Percentiles rank a stretch among this genome's conserved stretches.
phyloP scores from a whole-genome alignment of 495 filamentous ascomycete species.

The Penicillium desertorum region DNA sequence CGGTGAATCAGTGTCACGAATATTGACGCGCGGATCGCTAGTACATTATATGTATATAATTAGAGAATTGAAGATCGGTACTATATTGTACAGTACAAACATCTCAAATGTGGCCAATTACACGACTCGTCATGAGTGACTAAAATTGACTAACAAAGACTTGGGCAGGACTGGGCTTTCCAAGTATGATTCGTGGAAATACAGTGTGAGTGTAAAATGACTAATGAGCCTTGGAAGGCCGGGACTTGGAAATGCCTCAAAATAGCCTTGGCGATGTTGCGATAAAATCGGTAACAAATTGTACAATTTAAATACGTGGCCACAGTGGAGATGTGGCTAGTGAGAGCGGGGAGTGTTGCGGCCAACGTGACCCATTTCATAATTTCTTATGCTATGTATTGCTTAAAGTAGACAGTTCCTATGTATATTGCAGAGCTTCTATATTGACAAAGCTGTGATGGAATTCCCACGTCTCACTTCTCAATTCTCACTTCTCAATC shows the following conservation, averaged over 20 bases:
- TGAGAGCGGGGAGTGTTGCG: neutral
- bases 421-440: neutral
- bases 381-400: neutral
- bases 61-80: neutral
- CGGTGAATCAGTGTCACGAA: neutral
- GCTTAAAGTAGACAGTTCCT: neutral
- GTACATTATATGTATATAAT: neutral
- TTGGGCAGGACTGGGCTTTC: neutral
- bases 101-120: neutral
- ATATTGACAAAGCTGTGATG: neutral
- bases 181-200: neutral
- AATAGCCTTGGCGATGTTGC: neutral
- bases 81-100: neutral
- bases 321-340: neutral
- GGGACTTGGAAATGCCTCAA: neutral
- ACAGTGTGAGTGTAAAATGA: neutral
- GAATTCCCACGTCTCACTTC: neutral
- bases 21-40: neutral
- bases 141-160: neutral
- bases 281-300: neutral
- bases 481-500: constrained; percentile 1
- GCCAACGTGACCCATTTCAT: neutral
- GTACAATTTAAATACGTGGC: neutral
- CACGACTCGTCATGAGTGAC: neutral
- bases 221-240: neutral